Conservation (phyloP, 1,284 basidiomycete genomes). For the Termitomyces sp. region DNA sequence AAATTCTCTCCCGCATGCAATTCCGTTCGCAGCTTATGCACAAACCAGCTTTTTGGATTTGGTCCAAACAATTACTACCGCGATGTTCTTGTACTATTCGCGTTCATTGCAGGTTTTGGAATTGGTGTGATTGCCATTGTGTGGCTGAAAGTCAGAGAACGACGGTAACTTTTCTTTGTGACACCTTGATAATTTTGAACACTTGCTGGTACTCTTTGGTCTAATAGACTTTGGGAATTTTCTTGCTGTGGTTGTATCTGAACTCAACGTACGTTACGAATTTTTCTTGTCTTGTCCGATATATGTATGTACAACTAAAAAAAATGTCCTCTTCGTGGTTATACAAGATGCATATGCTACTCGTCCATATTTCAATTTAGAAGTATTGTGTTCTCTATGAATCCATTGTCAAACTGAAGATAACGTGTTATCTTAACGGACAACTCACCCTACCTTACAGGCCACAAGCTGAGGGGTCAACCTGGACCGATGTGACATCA, state of each 20-base stretch:
- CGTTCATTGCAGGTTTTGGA: conserved; percentile 75
- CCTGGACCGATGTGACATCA: conserved; percentile 27
- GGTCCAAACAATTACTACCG: conserved; percentile 72
- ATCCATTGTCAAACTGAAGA: background rate
- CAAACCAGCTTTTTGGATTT: conserved; percentile 73
- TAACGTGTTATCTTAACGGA: background rate
- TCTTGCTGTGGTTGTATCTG: background rate
- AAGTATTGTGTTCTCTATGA: background rate
- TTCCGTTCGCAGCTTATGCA: conserved; percentile 2
- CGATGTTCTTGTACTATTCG: conserved; percentile 82
- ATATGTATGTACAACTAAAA: background rate
- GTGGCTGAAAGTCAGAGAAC: conserved; percentile 71
- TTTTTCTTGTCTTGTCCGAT: background rate
- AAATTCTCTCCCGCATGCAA: conserved; percentile 24
- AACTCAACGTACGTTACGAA: too few relatives aligned
- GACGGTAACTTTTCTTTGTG: conserved; percentile 33
- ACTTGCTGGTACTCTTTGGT: background rate
- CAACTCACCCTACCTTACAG: conserved; percentile 15
- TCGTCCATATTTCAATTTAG: too few relatives aligned
- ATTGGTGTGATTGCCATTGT: conserved; percentile 66
- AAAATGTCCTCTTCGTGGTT: background rate
- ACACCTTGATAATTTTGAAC: background rate
- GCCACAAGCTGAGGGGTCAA: conserved; percentile 28
- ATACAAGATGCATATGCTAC: too few relatives aligned
- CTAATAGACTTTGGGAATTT: background rate